Evolutionary conservation across 164 flowering plant species (phyloP), one percentile per base, ranked within the genome.

Genomic region (Aristolochia fimbriata): DNA sequence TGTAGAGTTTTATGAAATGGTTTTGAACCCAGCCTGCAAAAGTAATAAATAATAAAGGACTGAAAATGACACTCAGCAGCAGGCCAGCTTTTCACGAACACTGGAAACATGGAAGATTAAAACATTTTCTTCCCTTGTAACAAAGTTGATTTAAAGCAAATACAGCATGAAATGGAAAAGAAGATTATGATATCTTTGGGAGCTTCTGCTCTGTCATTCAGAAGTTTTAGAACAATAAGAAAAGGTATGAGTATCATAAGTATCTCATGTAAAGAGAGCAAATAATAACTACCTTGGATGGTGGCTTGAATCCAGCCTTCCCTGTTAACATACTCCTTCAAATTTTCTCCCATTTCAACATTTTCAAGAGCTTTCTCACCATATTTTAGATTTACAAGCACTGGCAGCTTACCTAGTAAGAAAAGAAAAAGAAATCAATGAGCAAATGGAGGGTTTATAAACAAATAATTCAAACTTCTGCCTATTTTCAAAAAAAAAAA

Each of bases 21-120:
- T 83, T 90, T 62, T 83, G 94, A 58, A 85, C 82, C 96, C 97
- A 91, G 21, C 84, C 99, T 90, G 75, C 57, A 61, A 65, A 65
- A 43, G 5, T n/a, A 22, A 65, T 8, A 3, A 58, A 50, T 16
- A 37, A 56, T 27, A 41, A 25, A 13, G 63, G 20, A 59, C 51
- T 15, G 12, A 20, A 46, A 8, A 2, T n/a, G 49, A 59, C 27
- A 22, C 12, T 13, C 25, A 20, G 12, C n/a, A 9, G 24, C 15
- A 41, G 43, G 8, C n/a, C 23, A 58, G 24, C 16, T 21, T 25
- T 15, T 54, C 33, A 24, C 21, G 16, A 15, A 16, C n/a, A 30
- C 20, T 23, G 13, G 15, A 10, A 23, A 22, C 21, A 9, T 52
- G 27, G 2, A 10, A 22, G 21, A 2, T 24, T 20, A 51, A n/a